Percentiles rank a stretch among this genome's conserved stretches.
Conservation (phyloP, 148 eudicot genomes). For the Chenopodium formosanum region DNA sequence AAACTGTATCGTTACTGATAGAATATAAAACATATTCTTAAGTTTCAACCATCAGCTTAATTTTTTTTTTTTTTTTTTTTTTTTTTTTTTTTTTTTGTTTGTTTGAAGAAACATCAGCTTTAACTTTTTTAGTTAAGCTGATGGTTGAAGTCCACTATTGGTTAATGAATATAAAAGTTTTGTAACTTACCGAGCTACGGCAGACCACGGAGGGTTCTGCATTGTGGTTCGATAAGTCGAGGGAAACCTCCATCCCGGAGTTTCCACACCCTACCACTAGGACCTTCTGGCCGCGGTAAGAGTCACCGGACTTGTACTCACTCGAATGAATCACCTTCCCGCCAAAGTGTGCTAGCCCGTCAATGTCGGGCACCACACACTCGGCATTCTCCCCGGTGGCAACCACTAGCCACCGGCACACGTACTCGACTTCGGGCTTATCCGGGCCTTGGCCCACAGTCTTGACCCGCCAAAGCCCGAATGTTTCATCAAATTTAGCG, state of each 20-base stretch:
- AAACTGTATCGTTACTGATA: too few relatives aligned
- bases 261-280: slow-evolving; percentile 93
- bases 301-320: slow-evolving; percentile 77
- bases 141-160: too few relatives aligned
- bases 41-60: too few relatives aligned
- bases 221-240: slow-evolving; percentile 78
- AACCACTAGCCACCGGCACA: slow-evolving; percentile 79
- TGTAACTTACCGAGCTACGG: slow-evolving; percentile 68
- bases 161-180: background rate
- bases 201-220: slow-evolving; percentile 73
- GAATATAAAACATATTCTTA: too few relatives aligned
- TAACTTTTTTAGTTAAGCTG: too few relatives aligned
- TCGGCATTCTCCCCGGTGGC: slow-evolving; percentile 96
- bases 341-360: slow-evolving; percentile 51
- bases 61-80: too few relatives aligned
- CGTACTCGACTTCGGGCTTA: slow-evolving; percentile 60
- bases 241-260: slow-evolving; percentile 92
- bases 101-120: too few relatives aligned
- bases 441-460: slow-evolving; percentile 25
- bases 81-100: too few relatives aligned
- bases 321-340: slow-evolving; percentile 77
- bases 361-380: slow-evolving; percentile 65
- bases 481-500: slow-evolving; percentile 63
- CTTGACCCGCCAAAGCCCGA: slow-evolving; percentile 63
- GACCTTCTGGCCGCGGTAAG: slow-evolving; percentile 53